Percentiles rank a stretch among this genome's conserved stretches.
Conservation (phyloP, 1,139 yeast genomes). For the Yamadazyma songkhlaensis region DNA sequence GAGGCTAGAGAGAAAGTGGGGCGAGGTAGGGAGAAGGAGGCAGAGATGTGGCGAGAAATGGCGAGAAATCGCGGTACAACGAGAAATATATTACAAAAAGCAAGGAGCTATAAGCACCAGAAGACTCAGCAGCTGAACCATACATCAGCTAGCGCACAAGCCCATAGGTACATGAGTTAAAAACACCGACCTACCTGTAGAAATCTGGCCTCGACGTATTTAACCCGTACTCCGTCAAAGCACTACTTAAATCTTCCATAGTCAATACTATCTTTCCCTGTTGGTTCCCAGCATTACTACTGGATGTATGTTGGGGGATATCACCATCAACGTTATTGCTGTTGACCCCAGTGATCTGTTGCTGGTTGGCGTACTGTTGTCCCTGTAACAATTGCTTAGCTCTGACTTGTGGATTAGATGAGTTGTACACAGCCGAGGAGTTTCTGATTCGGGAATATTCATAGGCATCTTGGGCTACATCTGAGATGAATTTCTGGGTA, state of each 20-base stretch:
- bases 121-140: too few relatives aligned
- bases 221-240: slow-evolving; percentile 88
- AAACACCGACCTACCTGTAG: slow-evolving; percentile 50
- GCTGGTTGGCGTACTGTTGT: slow-evolving; percentile 54
- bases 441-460: slow-evolving; percentile 91
- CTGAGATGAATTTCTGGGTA: slow-evolving; percentile 91
- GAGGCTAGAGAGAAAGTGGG: too few relatives aligned
- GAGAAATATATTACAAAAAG: too few relatives aligned
- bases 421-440: slow-evolving; percentile 75
- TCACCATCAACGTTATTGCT: slow-evolving; percentile 38
- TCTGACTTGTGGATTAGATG: slow-evolving; percentile 82
- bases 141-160: too few relatives aligned
- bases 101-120: too few relatives aligned
- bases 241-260: slow-evolving; percentile 85
- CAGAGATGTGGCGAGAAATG: too few relatives aligned
- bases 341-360: slow-evolving; percentile 35
- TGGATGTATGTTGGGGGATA: slow-evolving; percentile 32
- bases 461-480: slow-evolving; percentile 94
- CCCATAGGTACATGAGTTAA: too few relatives aligned
- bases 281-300: slow-evolving; percentile 51
- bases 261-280: slow-evolving; percentile 80
- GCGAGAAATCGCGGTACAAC: too few relatives aligned
- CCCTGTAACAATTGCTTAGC: slow-evolving; percentile 77
- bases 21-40: neutral
- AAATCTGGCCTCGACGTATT: slow-evolving; percentile 91